A percentile compares a stretch with the other conserved stretches of the same genome.
These are phyloP conservation scores for Rhodotorula sp. DNA, from an alignment of 1,284 basidiomycete genomes.

Conservation along the genomic window DNA sequence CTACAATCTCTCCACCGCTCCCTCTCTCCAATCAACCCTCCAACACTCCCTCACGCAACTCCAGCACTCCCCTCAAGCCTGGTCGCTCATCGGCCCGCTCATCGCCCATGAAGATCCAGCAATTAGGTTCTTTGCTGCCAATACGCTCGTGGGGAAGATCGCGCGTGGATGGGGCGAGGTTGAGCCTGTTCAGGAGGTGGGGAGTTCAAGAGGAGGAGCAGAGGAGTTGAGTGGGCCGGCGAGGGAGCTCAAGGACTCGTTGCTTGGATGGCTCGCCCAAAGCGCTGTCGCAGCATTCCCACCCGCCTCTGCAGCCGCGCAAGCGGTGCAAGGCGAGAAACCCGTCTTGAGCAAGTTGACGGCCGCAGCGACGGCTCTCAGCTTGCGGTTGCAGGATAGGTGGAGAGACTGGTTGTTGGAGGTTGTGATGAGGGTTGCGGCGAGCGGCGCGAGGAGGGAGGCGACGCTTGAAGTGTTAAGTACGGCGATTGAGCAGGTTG, in stretches of 20 bases:
- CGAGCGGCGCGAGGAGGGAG: constrained; percentile 33
- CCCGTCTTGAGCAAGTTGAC: constrained; percentile 43
- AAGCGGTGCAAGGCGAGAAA: constrained; percentile 24
- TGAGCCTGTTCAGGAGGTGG: too few species aligned
- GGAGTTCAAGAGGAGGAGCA: background rate
- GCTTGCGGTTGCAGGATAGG: constrained; percentile 11
- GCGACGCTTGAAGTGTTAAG: constrained; percentile 40
- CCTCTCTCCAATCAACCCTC: constrained; percentile 7
- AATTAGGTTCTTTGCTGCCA: constrained; percentile 44
- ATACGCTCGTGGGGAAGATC: constrained; percentile 42
- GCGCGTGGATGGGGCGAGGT: constrained; percentile 29
- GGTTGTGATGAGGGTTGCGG: constrained; percentile 39
- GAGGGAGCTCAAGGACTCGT: constrained; percentile 30
- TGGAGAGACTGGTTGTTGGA: constrained; percentile 45
- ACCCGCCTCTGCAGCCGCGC: background rate
- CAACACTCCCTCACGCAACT: constrained; percentile 27
- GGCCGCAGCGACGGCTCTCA: constrained; percentile 32
- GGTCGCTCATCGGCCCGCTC: constrained; percentile 21
- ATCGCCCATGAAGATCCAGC: constrained; percentile 17
- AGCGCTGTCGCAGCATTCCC: constrained; percentile 35
- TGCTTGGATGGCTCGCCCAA: constrained; percentile 41
- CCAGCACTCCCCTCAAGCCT: constrained; percentile 11
- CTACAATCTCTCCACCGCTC: constrained; percentile 25
- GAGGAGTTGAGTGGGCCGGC: background rate
- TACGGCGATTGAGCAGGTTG: constrained; percentile 43